phyloP scores from a whole-genome alignment of 768 basidiomycete species.

The Pisolithus marmoratus region DNA sequence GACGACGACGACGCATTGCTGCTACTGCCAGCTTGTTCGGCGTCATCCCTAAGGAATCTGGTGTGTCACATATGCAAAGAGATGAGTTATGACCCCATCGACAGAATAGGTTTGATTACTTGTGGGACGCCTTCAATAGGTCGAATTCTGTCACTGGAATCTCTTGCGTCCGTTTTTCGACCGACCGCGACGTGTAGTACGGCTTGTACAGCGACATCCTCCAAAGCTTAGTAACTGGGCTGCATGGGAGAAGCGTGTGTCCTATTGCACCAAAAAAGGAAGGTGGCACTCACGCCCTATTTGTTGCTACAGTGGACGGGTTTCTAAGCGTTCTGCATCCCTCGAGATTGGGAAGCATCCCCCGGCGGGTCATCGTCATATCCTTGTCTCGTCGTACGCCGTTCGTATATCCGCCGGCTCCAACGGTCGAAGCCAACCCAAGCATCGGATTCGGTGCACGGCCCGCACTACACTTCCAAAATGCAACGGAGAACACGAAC shows the following conservation, averaged over 20 bases:
- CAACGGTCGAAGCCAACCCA: too few species aligned
- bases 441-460: too few species aligned
- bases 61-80: neutral
- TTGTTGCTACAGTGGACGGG: neutral
- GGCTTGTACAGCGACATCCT: conserved; percentile 12
- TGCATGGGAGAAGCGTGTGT: neutral
- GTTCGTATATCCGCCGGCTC: too few species aligned
- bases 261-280: neutral
- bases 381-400: too few species aligned
- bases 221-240: too few species aligned
- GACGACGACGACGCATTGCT: conserved; percentile 24
- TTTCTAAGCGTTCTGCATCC: too few species aligned
- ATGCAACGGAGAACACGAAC: too few species aligned
- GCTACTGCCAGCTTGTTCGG: conserved; percentile 9
- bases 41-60: conserved; percentile 72
- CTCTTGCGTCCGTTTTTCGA: neutral
- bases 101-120: conserved; percentile 30
- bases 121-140: conserved; percentile 69
- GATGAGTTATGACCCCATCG: neutral
- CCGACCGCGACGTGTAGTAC: conserved; percentile 10
- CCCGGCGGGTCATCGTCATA: too few species aligned
- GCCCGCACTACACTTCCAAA: too few species aligned
- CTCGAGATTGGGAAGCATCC: too few species aligned
- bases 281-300: neutral
- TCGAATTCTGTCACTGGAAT: conserved; percentile 54